Percentiles rank a stretch among this genome's conserved stretches.
These are phyloP conservation scores for Chamaenerion angustifolium DNA, from an alignment of 345 rosid species.

Conservation along the genomic window DNA sequence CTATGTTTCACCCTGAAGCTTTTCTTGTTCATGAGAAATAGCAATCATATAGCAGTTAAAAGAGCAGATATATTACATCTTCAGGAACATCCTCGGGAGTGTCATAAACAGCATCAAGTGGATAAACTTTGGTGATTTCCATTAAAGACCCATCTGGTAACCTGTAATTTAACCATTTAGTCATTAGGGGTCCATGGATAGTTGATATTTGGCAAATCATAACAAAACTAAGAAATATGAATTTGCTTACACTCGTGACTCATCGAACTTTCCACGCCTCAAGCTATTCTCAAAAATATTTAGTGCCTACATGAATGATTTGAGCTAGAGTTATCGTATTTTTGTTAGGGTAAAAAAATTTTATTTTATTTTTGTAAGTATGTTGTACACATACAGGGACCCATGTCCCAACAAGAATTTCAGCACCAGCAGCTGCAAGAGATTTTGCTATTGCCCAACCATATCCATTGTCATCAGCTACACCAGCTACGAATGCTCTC, in stretches of 20 bases:
- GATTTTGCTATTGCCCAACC: conserved; percentile 72
- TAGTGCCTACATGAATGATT: conserved; percentile 33
- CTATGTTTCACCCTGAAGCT: too few species aligned
- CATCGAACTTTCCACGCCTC: conserved; percentile 41
- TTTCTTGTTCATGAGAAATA: too few species aligned
- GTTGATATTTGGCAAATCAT: too few species aligned
- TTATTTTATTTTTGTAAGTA: background rate
- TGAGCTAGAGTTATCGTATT: too few species aligned
- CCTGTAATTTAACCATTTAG: conserved; percentile 13
- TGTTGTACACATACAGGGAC: conserved; percentile 34
- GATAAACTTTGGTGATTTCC: conserved; percentile 51
- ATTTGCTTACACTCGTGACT: conserved; percentile 35
- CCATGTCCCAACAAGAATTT: conserved; percentile 58
- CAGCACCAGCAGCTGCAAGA: conserved; percentile 59
- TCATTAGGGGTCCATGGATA: background rate
- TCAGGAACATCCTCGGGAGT: conserved; percentile 45
- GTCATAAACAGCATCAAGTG: conserved; percentile 58
- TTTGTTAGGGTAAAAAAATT: background rate
- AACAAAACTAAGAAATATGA: background rate
- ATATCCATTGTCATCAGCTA: conserved; percentile 60
- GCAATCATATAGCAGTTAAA: too few species aligned
- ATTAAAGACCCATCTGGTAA: conserved; percentile 60
- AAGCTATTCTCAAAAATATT: conserved; percentile 50
- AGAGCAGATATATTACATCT: conserved; percentile 25
- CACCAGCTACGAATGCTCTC: conserved; percentile 53